These are phyloP conservation scores for Boletellus deceptivus DNA, from an alignment of 1,284 basidiomycete species.

Conservation along the genomic window DNA sequence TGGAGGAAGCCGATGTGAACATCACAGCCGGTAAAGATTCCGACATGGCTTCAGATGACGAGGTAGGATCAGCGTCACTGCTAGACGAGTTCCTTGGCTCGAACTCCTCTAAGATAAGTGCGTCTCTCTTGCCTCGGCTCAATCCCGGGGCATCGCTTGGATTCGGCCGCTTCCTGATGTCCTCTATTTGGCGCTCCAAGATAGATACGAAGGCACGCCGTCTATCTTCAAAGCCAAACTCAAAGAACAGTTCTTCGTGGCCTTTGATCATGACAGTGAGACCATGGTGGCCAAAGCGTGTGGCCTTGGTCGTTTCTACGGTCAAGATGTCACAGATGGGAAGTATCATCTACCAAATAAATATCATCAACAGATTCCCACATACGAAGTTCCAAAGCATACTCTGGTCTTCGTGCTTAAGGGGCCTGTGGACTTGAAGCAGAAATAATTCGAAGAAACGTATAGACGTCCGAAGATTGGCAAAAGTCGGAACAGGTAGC, in stretches of 20 bases:
- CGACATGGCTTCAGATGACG: slow-evolving; percentile 51
- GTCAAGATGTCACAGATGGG: slow-evolving; percentile 87
- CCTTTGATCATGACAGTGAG: slow-evolving; percentile 90
- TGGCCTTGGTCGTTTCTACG: slow-evolving; percentile 82
- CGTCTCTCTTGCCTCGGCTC: slow-evolving; percentile 57
- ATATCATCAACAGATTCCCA: slow-evolving; percentile 8
- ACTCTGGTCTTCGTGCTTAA: slow-evolving; percentile 77
- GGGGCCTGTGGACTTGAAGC: slow-evolving; percentile 83
- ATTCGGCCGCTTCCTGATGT: slow-evolving; percentile 50
- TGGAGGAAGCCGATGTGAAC: slow-evolving; percentile 91
- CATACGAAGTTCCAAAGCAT: slow-evolving; percentile 25
- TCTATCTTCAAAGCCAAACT: slow-evolving; percentile 79
- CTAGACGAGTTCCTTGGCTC: slow-evolving; percentile 46
- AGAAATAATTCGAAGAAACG: slow-evolving; percentile 85
- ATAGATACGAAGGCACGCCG: slow-evolving; percentile 74
- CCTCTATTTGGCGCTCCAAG: slow-evolving; percentile 80
- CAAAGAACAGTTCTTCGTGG: slow-evolving; percentile 96
- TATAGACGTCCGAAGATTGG: slow-evolving; percentile 86
- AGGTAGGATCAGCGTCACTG: slow-evolving; percentile 41
- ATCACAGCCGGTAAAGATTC: slow-evolving; percentile 82
- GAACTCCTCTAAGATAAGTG: slow-evolving; percentile 73
- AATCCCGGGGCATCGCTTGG: slow-evolving; percentile 41
- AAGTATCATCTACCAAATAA: slow-evolving; percentile 76
- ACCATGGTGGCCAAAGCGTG: slow-evolving; percentile 86
- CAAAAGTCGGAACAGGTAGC: slow-evolving; percentile 82